phyloP scores from a whole-genome alignment of 495 filamentous ascomycete species.

The Lepidopterella palustris region DNA sequence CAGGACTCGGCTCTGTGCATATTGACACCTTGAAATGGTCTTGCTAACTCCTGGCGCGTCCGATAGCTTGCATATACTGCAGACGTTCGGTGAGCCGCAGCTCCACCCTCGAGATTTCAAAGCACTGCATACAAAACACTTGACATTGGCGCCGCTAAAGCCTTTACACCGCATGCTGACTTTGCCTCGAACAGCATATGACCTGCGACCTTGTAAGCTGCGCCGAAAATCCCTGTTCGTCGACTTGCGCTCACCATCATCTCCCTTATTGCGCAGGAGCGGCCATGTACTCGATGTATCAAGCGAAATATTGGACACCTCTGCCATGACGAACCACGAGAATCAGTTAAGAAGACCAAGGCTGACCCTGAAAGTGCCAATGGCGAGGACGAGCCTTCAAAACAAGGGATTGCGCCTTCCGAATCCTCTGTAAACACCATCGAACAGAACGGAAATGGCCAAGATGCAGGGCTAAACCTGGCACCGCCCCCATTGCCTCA shows the following conservation, averaged over 20 bases:
- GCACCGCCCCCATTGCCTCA: constrained; percentile 26
- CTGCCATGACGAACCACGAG: constrained; percentile 95
- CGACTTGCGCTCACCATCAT: constrained; percentile 12
- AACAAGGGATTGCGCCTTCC: constrained; percentile 18
- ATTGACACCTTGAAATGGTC: constrained; percentile 33
- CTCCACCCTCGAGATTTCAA: constrained; percentile 7
- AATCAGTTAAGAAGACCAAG: constrained; percentile 66
- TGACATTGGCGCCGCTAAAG: constrained; percentile 12
- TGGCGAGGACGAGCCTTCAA: constrained; percentile 42
- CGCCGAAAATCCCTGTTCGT: constrained; percentile 1
- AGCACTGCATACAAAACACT: constrained; percentile 8
- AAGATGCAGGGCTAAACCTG: constrained; percentile 29
- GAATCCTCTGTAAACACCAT: constrained; percentile 21
- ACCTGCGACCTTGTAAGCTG: constrained; percentile 97
- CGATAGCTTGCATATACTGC: constrained; percentile 94
- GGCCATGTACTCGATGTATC: constrained; percentile 95
- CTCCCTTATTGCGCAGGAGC: constrained; percentile 57
- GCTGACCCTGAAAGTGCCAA: constrained; percentile 56
- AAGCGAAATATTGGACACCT: constrained; percentile 98
- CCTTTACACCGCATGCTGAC: constrained; percentile 30
- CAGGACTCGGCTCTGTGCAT: constrained; percentile 29
- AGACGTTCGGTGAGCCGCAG: constrained; percentile 84
- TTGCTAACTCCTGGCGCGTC: constrained; percentile 30
- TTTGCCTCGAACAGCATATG: constrained; percentile 73
- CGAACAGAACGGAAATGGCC: constrained; percentile 18